Base-by-base conservation (phyloP, 768 basidiomycete genomes). In the Cystofilobasidium capitatum region DNA sequence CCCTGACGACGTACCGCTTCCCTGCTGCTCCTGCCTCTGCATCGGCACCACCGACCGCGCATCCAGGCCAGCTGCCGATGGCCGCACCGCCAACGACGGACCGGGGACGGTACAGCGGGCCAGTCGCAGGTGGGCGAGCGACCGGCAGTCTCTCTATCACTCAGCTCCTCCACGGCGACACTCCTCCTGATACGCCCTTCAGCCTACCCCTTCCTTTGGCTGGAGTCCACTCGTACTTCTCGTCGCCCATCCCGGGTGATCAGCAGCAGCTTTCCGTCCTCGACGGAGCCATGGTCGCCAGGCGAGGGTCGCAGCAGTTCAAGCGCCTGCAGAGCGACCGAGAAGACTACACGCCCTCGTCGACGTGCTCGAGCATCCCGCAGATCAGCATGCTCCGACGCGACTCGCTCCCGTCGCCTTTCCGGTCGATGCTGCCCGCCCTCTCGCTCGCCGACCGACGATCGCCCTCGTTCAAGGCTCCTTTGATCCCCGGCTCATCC, bases 141-240 rank as follows among this genome's bases (percentile, higher is more conserved):
- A n/a, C n/a, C n/a, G n/a, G 51, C 29, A 12, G 14, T 10, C 26
- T 55, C 14, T 55, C 51, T 14, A 55, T 55, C 51, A 55, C 51
- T 8, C 51, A 55, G 51, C 51, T 55, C 17, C 29, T 55, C 7
- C 8, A 33, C 29, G 51, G 51, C 26, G 29, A 14, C 14, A 55
- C 51, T 26, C 51, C 51, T 26, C 51, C 51, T 3, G 51, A 55
- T 17, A 55, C 51, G 51, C 51, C 51, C 17, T 55, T 55, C 51
- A 55, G 51, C 51, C 14, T 55, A 31, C 51, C 51, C 8, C 51
- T 55, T 26, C 51, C 51, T 26, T 31, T 55, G 12, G 51, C n/a
- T 8, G 51, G 51, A n/a, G n/a, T n/a, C n/a, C n/a, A n/a, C 7
- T 13, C 51, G 12, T 12, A 33, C 3, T 55, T 31, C n/a, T 26